A percentile compares a stretch with the other conserved stretches of the same genome.
phyloP scores from a whole-genome alignment of 306 rosid species.

The Trifolium pratense region DNA sequence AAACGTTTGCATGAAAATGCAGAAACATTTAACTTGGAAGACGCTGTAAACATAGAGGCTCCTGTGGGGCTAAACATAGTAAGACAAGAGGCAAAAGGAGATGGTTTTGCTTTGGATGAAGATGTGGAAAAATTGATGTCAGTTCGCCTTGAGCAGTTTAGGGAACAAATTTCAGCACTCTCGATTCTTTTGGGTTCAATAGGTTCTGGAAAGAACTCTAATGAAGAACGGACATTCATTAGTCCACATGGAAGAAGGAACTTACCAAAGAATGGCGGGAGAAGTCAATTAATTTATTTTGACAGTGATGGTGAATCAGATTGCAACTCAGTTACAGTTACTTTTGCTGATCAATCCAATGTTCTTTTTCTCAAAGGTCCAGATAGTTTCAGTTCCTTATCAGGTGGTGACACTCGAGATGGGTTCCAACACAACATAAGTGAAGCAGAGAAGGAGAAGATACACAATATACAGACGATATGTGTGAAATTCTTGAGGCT shows the following conservation, averaged over 20 bases:
- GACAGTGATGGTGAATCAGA: conserved; percentile 35
- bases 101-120: conserved; percentile 38
- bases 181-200: conserved; percentile 45
- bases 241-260: conserved; percentile 35
- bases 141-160: conserved; percentile 45
- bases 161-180: conserved; percentile 50
- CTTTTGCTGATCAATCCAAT: conserved; percentile 42
- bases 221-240: conserved; percentile 18
- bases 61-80: conserved; percentile 21
- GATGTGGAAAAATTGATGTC: conserved; percentile 41
- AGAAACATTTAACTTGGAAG: conserved; percentile 30
- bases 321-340: conserved; percentile 37
- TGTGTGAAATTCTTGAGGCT: conserved; percentile 57
- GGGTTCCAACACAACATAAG: conserved; percentile 38
- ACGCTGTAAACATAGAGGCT: conserved; percentile 25
- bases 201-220: conserved; percentile 41
- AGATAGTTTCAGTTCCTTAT: conserved; percentile 40
- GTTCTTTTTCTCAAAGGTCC: conserved; percentile 34
- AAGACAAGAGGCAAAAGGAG: conserved; percentile 33
- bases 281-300: conserved; percentile 29
- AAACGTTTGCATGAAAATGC: conserved; percentile 17
- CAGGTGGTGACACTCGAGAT: conserved; percentile 31
- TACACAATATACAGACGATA: conserved; percentile 42
- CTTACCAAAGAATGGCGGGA: conserved; percentile 32
- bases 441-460: conserved; percentile 49